Conservation (phyloP, 768 basidiomycete genomes). For the Tulasnella sp. region DNA sequence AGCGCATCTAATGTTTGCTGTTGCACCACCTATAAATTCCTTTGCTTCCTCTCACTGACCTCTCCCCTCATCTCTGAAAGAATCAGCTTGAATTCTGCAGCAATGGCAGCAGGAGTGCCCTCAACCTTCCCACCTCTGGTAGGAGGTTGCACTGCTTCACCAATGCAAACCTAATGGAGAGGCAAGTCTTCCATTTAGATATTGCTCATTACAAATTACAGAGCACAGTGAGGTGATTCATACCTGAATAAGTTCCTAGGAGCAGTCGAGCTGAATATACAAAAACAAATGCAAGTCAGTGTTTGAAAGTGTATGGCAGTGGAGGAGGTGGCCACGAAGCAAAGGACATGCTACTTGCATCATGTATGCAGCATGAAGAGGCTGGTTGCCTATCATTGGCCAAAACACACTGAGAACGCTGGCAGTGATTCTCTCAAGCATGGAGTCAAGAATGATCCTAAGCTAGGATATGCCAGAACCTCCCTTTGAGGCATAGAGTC, state of each 20-base stretch:
- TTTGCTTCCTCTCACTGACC: too few species aligned
- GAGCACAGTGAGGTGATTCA: neutral
- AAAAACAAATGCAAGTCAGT: neutral
- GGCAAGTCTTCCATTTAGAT: too few species aligned
- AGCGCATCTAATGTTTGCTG: too few species aligned
- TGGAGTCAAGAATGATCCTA: neutral
- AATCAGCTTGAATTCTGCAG: too few species aligned
- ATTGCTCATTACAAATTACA: too few species aligned
- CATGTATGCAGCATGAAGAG: neutral
- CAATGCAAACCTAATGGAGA: too few species aligned
- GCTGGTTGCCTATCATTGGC: neutral
- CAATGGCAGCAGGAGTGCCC: too few species aligned
- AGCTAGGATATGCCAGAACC: neutral
- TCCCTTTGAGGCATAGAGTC: neutral
- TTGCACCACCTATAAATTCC: too few species aligned
- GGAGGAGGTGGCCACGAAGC: neutral
- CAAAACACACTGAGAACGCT: neutral
- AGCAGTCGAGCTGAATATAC: neutral
- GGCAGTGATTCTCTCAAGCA: neutral
- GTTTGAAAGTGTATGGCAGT: neutral
- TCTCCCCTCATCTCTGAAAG: too few species aligned
- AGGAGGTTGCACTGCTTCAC: too few species aligned
- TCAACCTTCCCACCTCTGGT: too few species aligned
- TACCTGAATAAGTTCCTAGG: slow-evolving; percentile 1
- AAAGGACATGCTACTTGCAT: neutral